phyloP scores from a whole-genome alignment of 169 alveolate genomes.

The Plasmodium coatneyi region DNA sequence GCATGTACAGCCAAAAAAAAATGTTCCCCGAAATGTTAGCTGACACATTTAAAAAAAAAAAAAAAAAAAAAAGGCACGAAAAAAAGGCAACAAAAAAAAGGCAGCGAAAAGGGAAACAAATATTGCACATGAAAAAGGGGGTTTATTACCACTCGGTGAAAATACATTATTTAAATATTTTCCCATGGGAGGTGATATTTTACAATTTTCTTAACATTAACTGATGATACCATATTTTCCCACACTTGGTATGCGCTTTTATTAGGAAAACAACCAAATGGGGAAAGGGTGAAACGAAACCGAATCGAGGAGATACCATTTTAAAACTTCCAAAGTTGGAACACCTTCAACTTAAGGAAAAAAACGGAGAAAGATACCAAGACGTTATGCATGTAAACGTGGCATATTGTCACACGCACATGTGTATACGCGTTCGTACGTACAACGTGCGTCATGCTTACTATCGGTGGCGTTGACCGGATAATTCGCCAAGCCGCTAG shows the following conservation, averaged over 20 bases:
- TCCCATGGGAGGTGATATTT: background rate
- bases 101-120: background rate
- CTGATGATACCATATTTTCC: background rate
- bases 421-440: background rate
- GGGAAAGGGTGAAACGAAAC: background rate
- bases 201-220: background rate
- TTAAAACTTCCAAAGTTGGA: background rate
- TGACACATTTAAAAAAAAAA: constrained; percentile 25
- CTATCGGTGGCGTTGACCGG: background rate
- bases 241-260: background rate
- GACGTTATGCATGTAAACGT: background rate
- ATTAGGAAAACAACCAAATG: background rate
- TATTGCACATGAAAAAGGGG: background rate
- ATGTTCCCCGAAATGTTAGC: background rate
- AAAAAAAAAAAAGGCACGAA: background rate
- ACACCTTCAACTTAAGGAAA: background rate
- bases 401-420: background rate
- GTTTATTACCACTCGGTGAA: background rate
- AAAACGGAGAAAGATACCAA: background rate
- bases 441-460: background rate
- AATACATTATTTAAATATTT: background rate
- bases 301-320: background rate
- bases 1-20: background rate
- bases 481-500: background rate
- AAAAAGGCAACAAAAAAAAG: background rate